These are phyloP conservation scores for Xylaria sp. DNA, from an alignment of 2,329 filamentous ascomycete species.

Conservation along the genomic window DNA sequence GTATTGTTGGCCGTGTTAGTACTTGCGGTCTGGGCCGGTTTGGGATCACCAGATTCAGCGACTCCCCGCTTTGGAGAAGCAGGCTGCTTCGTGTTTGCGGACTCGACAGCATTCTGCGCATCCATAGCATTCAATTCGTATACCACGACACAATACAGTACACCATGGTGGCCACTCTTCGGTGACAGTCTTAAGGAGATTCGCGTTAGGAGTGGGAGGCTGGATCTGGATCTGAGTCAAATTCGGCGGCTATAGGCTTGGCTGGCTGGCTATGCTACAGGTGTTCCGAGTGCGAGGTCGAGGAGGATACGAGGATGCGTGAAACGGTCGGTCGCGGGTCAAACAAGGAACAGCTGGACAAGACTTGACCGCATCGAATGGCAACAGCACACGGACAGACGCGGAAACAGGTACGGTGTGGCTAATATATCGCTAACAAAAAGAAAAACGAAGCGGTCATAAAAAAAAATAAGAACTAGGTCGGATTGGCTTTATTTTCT, in stretches of 20 bases:
- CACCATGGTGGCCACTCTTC: conserved; percentile 60
- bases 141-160: conserved; percentile 50
- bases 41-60: conserved; percentile 40
- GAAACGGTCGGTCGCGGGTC: conserved; percentile 24
- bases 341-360: conserved; percentile 6
- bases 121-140: conserved; percentile 67
- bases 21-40: conserved; percentile 33
- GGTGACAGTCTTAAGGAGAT: conserved; percentile 36
- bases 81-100: conserved; percentile 62
- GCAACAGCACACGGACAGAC: conserved; percentile 2
- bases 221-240: too few relatives aligned
- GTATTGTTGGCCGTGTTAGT: conserved; percentile 24
- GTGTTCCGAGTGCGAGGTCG: background rate
- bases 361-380: conserved; percentile 9
- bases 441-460: conserved; percentile 3
- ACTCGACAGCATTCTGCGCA: conserved; percentile 69
- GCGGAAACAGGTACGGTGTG: conserved; percentile 13
- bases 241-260: conserved; percentile 11
- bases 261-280: conserved; percentile 20
- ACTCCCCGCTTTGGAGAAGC: conserved; percentile 54
- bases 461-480: conserved; percentile 14
- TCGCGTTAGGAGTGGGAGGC: conserved; percentile 20
- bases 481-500: conserved; percentile 16
- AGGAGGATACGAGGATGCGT: conserved; percentile 19
- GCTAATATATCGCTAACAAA: conserved; percentile 22